Conservation (phyloP, 2,329 filamentous ascomycete species). For the Leptodontidium sp. region DNA sequence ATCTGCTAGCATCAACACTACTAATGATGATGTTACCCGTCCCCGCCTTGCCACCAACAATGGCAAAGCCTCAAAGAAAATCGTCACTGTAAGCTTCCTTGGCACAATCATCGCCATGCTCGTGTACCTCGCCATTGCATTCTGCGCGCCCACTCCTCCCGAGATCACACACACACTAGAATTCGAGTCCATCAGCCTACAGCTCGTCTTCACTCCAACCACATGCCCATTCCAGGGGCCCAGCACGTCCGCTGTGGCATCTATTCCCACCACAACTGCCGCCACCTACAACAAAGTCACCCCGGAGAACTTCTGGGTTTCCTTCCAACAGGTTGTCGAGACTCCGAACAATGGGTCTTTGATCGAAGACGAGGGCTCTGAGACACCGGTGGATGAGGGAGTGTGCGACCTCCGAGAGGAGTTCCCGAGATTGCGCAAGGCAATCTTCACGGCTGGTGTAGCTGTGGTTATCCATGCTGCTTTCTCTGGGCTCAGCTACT, state of each 20-base stretch:
- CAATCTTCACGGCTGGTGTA: background rate
- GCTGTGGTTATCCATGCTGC: background rate
- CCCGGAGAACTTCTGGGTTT: background rate
- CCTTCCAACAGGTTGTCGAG: background rate
- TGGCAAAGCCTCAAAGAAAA: no score
- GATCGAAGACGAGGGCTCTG: background rate
- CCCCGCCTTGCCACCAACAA: background rate
- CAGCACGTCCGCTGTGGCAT: constrained; percentile 1
- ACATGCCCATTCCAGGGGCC: background rate
- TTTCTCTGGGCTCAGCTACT: background rate
- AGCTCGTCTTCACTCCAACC: background rate
- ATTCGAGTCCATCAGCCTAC: background rate
- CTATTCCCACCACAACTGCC: background rate
- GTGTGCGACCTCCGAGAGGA: background rate
- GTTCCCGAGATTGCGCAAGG: background rate
- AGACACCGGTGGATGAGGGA: background rate
- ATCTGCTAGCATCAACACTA: background rate
- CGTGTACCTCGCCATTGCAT: no score
- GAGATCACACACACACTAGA: background rate
- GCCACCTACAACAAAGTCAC: background rate
- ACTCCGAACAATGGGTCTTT: background rate
- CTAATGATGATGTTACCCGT: background rate
- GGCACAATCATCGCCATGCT: no score
- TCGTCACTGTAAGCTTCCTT: no score
- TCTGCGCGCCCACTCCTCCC: background rate